Conservation (phyloP, 164 flowering plant species). For the Akebia trifoliata region DNA sequence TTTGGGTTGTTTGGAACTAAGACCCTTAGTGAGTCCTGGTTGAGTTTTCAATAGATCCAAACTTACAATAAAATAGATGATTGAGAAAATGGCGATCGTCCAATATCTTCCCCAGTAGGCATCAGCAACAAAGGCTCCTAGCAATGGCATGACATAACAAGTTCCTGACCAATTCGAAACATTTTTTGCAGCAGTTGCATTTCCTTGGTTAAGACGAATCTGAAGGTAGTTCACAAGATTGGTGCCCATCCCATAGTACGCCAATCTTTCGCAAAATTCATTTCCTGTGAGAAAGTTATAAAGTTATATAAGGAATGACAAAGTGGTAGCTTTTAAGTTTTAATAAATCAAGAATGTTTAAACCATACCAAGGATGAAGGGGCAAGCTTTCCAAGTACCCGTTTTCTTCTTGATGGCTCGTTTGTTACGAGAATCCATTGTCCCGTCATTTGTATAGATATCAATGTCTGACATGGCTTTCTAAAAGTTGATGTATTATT, state of each 20-base stretch:
- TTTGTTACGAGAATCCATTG: slow-evolving; percentile 23
- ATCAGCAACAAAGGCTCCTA: slow-evolving; percentile 43
- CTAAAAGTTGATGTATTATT: no score
- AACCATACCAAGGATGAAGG: slow-evolving; percentile 36
- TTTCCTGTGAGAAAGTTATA: slow-evolving; percentile 20
- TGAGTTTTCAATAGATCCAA: not conserved
- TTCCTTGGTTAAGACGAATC: slow-evolving; percentile 19
- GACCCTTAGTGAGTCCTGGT: no score
- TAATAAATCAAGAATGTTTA: no score
- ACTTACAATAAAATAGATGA: slow-evolving; percentile 33
- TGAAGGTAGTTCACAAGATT: slow-evolving; percentile 33
- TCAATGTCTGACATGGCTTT: slow-evolving; percentile 30
- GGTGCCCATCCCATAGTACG: slow-evolving; percentile 39
- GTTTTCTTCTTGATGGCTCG: slow-evolving; percentile 40
- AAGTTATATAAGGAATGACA: not conserved
- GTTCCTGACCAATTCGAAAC: slow-evolving; percentile 40
- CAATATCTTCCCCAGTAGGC: slow-evolving; percentile 38
- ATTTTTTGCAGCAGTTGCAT: slow-evolving; percentile 25
- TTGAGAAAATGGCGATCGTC: slow-evolving; percentile 32
- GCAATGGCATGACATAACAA: slow-evolving; percentile 34
- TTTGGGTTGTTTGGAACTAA: no score
- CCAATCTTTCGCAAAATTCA: slow-evolving; percentile 42
- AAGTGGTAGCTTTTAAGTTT: no score
- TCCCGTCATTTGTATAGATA: slow-evolving; percentile 41
- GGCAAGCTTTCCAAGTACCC: slow-evolving; percentile 45